Evolutionary conservation across 805 yeast species (phyloP), one percentile per base, ranked within the genome.

Genomic region (Starmerella kuoi): DNA sequence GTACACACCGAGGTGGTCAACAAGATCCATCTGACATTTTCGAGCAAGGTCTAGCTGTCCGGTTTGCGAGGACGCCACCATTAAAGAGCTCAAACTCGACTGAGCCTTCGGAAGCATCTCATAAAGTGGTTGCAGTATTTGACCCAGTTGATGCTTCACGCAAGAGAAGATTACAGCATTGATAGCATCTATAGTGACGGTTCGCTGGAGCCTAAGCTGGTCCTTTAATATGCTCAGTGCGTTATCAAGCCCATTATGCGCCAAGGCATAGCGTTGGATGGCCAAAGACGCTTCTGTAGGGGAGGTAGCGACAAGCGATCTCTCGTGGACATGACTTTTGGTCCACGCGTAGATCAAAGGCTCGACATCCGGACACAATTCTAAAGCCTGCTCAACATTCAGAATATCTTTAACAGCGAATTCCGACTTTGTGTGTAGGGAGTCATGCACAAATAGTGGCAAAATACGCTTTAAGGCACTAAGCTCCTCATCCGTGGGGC

Each of bases 221-320:
- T 38, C 42, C 27, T 49, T 44, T 23, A 46, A 36, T 3, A 47
- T 31, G 14, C 32, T 36, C 4, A 52, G 20, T 9, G 57, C 54
- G 21, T 27, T 18, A 19, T 45, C 52, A 12, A 50, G 17, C 5
- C 55, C 55, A 25, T 47, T 33, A 8, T 43, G 45, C 5, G 52
- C 41, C 20, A 26, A 17, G 2, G 52, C 50, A 27, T 49, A 52
- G 3, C 48, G 30, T 26, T 32, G 41, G 33, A 52, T 49, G 12
- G 35, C 9, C 20, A 36, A 21, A 9, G 50, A 46, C 19, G 27
- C 35, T 30, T 44, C 44, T 8, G 38, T n/a, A 4, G 25, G 31
- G 7, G 31, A n/a, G 9, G 20, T 4, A 3, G 22, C 9, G 17
- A 3, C 18, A n/a, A 4, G 9, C 5, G 32, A 3, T n/a, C 18